These are phyloP conservation scores for Postia placenta DNA, from an alignment of 768 basidiomycete species.

Conservation along the genomic window DNA sequence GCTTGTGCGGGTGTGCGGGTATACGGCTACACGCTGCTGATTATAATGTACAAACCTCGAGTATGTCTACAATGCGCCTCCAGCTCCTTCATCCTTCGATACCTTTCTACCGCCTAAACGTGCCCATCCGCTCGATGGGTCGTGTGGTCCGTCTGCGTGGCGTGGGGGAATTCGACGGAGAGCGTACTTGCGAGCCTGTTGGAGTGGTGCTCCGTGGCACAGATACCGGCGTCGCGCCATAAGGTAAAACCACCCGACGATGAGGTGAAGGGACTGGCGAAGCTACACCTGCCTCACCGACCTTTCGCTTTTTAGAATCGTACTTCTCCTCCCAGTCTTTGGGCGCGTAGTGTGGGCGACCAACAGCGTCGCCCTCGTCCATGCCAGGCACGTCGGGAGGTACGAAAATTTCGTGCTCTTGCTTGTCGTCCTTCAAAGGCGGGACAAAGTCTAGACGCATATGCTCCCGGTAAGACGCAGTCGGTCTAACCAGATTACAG, in stretches of 20 bases:
- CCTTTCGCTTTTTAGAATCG: background rate
- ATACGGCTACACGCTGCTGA: background rate
- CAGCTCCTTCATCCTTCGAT: background rate
- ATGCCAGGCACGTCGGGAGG: slow-evolving; percentile 18
- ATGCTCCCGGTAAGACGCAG: slow-evolving; percentile 16
- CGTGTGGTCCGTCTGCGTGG: background rate
- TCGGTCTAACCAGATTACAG: slow-evolving; percentile 11
- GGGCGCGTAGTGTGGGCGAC: background rate
- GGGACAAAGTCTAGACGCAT: slow-evolving; percentile 13
- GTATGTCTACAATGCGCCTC: background rate
- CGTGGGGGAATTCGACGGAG: background rate
- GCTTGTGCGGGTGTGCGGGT: no score
- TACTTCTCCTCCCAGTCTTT: background rate
- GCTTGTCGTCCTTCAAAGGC: slow-evolving; percentile 11
- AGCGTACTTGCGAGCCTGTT: background rate
- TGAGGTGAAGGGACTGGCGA: background rate
- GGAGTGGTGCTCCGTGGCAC: background rate
- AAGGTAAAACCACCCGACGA: background rate
- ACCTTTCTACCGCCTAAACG: background rate
- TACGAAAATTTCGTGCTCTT: slow-evolving; percentile 20
- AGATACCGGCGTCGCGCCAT: background rate
- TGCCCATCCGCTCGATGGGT: background rate
- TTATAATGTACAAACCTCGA: background rate
- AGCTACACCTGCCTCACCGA: background rate
- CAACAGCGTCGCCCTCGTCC: slow-evolving; percentile 7